phyloP scores from a whole-genome alignment of 805 yeast species.

The Kregervanrija delftensis region DNA sequence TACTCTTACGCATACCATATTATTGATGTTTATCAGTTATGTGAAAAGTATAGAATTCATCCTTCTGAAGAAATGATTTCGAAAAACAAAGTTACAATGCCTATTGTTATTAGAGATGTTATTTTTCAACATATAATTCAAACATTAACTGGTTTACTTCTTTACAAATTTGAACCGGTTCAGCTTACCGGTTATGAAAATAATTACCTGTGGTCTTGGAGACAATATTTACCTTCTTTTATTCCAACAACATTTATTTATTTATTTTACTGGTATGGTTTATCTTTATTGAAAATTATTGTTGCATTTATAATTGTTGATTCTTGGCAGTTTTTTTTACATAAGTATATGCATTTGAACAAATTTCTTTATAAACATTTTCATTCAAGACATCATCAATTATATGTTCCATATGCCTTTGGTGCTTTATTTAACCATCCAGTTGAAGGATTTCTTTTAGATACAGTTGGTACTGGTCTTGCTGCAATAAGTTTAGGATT shows the following conservation, averaged over 20 bases:
- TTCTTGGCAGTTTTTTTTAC: constrained; percentile 92
- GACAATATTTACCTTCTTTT: constrained; percentile 28
- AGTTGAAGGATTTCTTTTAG: constrained; percentile 86
- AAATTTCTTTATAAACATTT: constrained; percentile 67
- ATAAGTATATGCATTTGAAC: constrained; percentile 82
- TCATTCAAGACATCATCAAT: constrained; percentile 91
- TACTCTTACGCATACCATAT: constrained; percentile 68
- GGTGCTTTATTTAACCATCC: constrained; percentile 96
- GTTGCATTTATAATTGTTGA: constrained; percentile 74
- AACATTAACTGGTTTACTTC: constrained; percentile 54
- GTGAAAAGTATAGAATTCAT: constrained; percentile 83
- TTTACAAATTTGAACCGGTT: constrained; percentile 50
- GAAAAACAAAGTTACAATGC: constrained; percentile 67
- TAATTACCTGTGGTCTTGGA: constrained; percentile 39
- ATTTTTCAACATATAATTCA: constrained; percentile 80
- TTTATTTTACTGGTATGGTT: constrained; percentile 53
- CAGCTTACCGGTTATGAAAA: constrained; percentile 48
- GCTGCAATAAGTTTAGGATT: constrained; percentile 59
- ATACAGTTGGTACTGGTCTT: constrained; percentile 87
- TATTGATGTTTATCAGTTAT: constrained; percentile 66
- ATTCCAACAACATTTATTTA: constrained; percentile 43
- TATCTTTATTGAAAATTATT: constrained; percentile 49
- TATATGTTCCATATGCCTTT: constrained; percentile 93
- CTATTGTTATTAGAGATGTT: constrained; percentile 75
- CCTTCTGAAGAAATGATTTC: constrained; percentile 77